These are phyloP conservation scores for Aegle marmelos DNA, from an alignment of 345 rosid genomes.

Conservation along the genomic window DNA sequence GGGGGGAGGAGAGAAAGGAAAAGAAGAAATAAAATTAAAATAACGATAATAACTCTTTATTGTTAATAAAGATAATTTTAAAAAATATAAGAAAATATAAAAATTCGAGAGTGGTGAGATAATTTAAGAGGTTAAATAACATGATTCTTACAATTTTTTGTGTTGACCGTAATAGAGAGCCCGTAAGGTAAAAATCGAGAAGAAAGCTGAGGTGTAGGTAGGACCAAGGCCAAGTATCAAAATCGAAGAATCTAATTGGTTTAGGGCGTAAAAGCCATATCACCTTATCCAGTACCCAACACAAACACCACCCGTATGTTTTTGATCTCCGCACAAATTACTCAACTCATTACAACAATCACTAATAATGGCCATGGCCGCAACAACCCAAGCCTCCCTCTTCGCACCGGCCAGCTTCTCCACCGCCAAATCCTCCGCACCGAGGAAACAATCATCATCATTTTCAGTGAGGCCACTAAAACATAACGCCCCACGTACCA, in stretches of 20 bases:
- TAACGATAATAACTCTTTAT: too few species aligned
- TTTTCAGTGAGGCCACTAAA: slow-evolving; percentile 25
- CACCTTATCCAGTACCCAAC: slow-evolving; percentile 39
- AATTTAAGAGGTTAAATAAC: too few species aligned
- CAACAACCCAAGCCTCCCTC: slow-evolving; percentile 59
- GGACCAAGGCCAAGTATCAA: slow-evolving; percentile 22
- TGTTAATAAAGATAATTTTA: too few species aligned
- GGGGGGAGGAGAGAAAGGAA: too few species aligned
- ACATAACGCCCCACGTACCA: slow-evolving; percentile 23
- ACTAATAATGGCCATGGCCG: slow-evolving; percentile 32
- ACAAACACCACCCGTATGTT: slow-evolving; percentile 16
- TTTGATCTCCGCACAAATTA: background rate
- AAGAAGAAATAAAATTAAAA: too few species aligned
- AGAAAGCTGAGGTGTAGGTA: slow-evolving; percentile 12
- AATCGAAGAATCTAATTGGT: slow-evolving; percentile 38
- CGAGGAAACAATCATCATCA: slow-evolving; percentile 41
- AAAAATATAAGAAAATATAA: too few species aligned
- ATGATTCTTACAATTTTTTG: too few species aligned
- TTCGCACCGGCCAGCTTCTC: slow-evolving; percentile 46
- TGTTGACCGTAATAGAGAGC: too few species aligned
- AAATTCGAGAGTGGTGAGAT: too few species aligned
- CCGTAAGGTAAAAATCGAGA: background rate
- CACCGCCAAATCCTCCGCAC: slow-evolving; percentile 37
- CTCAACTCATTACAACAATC: background rate
- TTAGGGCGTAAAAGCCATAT: slow-evolving; percentile 10